phyloP scores from a whole-genome alignment of 2,329 filamentous ascomycete species.

The Didymella pomorum region DNA sequence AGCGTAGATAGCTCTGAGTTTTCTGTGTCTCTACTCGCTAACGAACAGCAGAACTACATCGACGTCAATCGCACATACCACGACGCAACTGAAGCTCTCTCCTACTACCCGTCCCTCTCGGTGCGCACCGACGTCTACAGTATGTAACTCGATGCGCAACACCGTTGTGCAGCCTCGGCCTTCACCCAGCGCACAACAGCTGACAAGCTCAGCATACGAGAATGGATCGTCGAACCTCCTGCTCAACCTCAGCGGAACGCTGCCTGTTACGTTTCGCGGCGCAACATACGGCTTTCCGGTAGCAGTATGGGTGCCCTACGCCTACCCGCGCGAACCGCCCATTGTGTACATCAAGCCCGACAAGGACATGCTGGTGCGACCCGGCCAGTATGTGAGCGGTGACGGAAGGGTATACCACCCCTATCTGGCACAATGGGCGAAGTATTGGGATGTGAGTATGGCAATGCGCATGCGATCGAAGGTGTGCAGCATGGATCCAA shows the following conservation, averaged over 20 bases:
- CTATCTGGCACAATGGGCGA: conserved; percentile 87
- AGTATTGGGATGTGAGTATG: conserved; percentile 84
- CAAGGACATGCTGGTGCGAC: conserved; percentile 85
- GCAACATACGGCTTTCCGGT: conserved; percentile 90
- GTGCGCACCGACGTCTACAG: conserved; percentile 96
- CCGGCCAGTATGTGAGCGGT: conserved; percentile 92
- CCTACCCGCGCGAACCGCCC: conserved; percentile 85
- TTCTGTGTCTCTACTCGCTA: no score
- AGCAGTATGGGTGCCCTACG: conserved; percentile 90
- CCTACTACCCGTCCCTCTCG: conserved; percentile 78
- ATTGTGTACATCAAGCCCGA: conserved; percentile 89
- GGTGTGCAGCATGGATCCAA: not conserved
- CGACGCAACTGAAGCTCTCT: conserved; percentile 84
- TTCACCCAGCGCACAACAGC: conserved; percentile 9
- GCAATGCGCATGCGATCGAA: not conserved
- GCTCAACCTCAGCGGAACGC: conserved; percentile 82
- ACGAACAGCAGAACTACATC: conserved; percentile 76
- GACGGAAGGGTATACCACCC: conserved; percentile 96
- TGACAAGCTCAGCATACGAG: conserved; percentile 74
- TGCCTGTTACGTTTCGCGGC: conserved; percentile 91
- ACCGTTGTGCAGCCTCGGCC: not conserved
- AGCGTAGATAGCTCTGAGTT: conserved; percentile 40
- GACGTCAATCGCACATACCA: conserved; percentile 93
- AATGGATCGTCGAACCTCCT: conserved; percentile 87
- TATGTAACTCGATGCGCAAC: conserved; percentile 55